A percentile compares a stretch with the other conserved stretches of the same genome.
Conservation (phyloP, 768 basidiomycete species). For the Panaeolus cyanescens region DNA sequence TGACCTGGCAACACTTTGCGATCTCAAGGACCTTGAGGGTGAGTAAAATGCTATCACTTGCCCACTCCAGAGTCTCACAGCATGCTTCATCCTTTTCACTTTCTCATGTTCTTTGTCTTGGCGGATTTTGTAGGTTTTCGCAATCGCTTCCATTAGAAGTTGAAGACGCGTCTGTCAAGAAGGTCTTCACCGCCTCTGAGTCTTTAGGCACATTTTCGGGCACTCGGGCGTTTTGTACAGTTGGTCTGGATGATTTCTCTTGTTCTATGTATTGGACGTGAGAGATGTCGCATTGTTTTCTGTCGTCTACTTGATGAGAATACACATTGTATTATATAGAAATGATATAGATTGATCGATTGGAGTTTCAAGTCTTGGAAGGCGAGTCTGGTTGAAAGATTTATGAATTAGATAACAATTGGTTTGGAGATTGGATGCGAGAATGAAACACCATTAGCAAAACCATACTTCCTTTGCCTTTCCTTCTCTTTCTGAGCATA, state of each 20-base stretch:
- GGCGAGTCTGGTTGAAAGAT: slow-evolving; percentile 14
- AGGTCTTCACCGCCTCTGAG: not conserved
- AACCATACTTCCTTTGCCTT: slow-evolving; percentile 24
- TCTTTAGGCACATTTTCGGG: not conserved
- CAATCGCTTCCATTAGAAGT: slow-evolving; percentile 21
- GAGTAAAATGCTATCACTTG: slow-evolving; percentile 10
- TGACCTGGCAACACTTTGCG: slow-evolving; percentile 78
- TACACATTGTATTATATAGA: slow-evolving; percentile 1
- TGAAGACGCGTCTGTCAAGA: not conserved
- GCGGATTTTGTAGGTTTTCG: slow-evolving; percentile 24
- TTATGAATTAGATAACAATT: not conserved
- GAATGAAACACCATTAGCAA: slow-evolving; percentile 11
- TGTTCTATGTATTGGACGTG: slow-evolving; percentile 22
- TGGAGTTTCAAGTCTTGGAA: not conserved
- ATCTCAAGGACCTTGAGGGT: slow-evolving; percentile 70
- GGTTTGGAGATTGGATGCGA: not conserved
- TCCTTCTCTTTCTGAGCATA: slow-evolving; percentile 20
- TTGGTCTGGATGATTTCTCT: slow-evolving; percentile 15
- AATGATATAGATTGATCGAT: not conserved
- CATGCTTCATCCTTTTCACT: slow-evolving; percentile 2
- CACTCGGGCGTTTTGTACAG: slow-evolving; percentile 13
- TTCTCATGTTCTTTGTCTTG: slow-evolving; percentile 6
- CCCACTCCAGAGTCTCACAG: not conserved
- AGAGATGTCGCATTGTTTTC: slow-evolving; percentile 8
- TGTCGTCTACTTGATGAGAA: not conserved